Evolutionary conservation across 2,329 filamentous ascomycete genomes (phyloP).

Genomic region (Shiraia sp.): DNA sequence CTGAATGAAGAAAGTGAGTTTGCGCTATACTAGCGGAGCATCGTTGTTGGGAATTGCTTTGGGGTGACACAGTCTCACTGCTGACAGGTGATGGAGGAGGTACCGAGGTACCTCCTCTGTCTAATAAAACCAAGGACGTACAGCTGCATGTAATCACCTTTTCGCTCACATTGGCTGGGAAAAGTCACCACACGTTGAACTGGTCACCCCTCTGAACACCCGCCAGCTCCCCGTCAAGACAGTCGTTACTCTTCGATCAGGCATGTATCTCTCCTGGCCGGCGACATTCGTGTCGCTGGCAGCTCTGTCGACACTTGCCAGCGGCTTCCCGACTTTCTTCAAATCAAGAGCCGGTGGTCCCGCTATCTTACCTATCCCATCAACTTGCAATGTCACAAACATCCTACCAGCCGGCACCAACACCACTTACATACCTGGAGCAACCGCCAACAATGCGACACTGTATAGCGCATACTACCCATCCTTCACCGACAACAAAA

Average conservation of each 20-base stretch:
- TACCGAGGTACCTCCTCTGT: too few species aligned
- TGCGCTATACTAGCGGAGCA: too few species aligned
- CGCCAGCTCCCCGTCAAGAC: too few species aligned
- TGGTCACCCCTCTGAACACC: neutral
- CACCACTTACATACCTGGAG: constrained; percentile 29
- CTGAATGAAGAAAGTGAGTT: too few species aligned
- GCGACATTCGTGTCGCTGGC: too few species aligned
- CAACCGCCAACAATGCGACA: constrained; percentile 19
- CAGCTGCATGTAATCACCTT: too few species aligned
- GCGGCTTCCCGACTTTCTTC: constrained; percentile 3
- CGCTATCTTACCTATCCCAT: constrained; percentile 34
- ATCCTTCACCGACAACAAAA: constrained; percentile 29
- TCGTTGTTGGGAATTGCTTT: too few species aligned
- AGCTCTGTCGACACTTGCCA: too few species aligned
- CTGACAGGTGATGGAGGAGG: too few species aligned
- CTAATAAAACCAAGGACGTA: too few species aligned
- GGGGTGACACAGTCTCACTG: too few species aligned
- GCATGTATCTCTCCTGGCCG: neutral
- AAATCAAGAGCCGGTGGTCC: constrained; percentile 40
- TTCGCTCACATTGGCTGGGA: too few species aligned
- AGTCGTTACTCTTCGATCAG: neutral
- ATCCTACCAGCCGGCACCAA: constrained; percentile 25
- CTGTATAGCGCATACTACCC: constrained; percentile 42
- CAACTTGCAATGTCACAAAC: constrained; percentile 41
- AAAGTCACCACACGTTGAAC: constrained; percentile 1